Evolutionary conservation across 176 grass and related monocot genomes (phyloP).

Genomic region (Themeda triandra): DNA sequence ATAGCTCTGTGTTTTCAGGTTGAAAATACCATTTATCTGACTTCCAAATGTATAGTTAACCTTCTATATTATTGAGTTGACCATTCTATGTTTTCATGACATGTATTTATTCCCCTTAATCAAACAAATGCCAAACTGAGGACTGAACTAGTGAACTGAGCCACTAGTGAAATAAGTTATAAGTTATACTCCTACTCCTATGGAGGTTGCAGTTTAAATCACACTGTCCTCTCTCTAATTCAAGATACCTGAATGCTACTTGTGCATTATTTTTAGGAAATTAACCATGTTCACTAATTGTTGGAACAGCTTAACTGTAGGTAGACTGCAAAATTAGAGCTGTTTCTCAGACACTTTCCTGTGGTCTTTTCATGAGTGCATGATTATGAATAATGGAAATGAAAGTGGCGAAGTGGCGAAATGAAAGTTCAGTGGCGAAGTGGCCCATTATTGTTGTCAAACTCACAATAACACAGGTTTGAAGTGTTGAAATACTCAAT

Average conservation of each 20-base stretch:
- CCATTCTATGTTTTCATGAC: not conserved
- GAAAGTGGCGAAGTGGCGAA: conserved; percentile 9
- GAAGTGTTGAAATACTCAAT: conserved; percentile 18
- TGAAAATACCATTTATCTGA: not conserved
- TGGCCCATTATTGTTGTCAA: conserved; percentile 2
- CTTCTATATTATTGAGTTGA: conserved; percentile 20
- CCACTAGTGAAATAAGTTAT: not conserved
- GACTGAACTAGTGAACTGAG: not conserved
- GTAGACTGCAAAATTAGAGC: not conserved
- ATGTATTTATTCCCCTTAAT: not conserved
- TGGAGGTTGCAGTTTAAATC: not conserved
- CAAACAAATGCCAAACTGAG: not conserved
- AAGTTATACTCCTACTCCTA: conserved; percentile 1
- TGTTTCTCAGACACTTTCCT: not conserved
- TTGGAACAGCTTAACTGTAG: not conserved
- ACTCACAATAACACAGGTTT: conserved; percentile 8
- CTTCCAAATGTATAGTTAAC: not conserved
- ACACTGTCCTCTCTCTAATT: not conserved
- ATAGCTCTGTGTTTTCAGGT: conserved; percentile 16
- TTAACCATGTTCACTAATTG: not conserved
- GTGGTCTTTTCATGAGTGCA: conserved; percentile 15
- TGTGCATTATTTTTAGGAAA: not conserved
- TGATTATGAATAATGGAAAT: conserved; percentile 2
- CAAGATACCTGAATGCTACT: not conserved
- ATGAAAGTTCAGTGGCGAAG: not conserved